These are phyloP conservation scores for Russula sp. DNA, from an alignment of 768 basidiomycete species.

Conservation along the genomic window DNA sequence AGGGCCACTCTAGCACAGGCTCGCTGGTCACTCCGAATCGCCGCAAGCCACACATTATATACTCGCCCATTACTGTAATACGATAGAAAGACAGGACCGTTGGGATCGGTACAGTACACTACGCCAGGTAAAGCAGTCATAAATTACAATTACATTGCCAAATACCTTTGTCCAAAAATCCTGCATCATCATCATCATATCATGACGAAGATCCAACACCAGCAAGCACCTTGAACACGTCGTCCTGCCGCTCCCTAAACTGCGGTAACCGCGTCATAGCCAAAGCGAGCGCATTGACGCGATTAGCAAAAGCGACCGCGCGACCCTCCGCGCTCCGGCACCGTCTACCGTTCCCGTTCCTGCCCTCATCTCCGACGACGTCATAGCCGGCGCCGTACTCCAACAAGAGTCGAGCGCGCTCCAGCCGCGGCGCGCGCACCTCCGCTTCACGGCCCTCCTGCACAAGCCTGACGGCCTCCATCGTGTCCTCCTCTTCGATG, in stretches of 20 bases:
- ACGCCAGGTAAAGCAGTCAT: no score
- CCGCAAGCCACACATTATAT: no score
- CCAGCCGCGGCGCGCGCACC: slow-evolving; percentile 42
- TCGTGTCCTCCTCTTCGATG: slow-evolving; percentile 49
- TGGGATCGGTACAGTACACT: no score
- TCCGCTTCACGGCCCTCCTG: slow-evolving; percentile 32
- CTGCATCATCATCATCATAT: neutral
- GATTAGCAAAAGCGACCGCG: slow-evolving; percentile 66
- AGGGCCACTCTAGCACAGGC: no score
- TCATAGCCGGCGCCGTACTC: slow-evolving; percentile 50
- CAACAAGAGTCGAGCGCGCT: slow-evolving; percentile 50
- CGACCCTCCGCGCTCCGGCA: slow-evolving; percentile 53
- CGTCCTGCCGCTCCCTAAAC: slow-evolving; percentile 63
- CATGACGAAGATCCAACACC: slow-evolving; percentile 27
- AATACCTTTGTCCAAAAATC: no score
- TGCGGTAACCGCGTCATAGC: slow-evolving; percentile 61
- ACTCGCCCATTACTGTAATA: no score
- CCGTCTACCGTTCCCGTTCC: slow-evolving; percentile 20
- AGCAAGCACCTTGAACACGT: slow-evolving; percentile 61
- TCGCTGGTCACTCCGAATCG: no score
- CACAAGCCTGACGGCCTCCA: slow-evolving; percentile 38
- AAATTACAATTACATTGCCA: no score
- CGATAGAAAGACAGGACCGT: no score
- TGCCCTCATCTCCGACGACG: slow-evolving; percentile 17
- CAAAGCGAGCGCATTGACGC: slow-evolving; percentile 68